Base-by-base conservation (phyloP, 352 stramenopile genomes). In the Elongisporangium prolatum region DNA sequence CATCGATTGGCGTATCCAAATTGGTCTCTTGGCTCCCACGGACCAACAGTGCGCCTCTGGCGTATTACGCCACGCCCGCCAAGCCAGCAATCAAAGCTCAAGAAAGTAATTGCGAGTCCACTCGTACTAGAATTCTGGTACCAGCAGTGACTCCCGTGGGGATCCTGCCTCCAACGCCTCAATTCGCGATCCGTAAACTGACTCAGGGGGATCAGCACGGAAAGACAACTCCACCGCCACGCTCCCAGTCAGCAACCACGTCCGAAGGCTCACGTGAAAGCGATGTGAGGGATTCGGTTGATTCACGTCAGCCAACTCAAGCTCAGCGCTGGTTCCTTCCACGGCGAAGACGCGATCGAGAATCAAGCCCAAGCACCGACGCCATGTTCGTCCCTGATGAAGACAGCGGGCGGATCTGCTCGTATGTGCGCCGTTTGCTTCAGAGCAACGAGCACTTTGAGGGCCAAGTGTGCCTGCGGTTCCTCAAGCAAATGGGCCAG, bases 361-460 rank as follows among this genome's bases (percentile, higher is more conserved):
- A 40, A 9, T 40, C 28, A 40, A 40, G 28, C 28, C 14, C 28
- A 9, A 40, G 28, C 8, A 9, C 28, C 28, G 4, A 40, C 28
- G 9, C 28, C 5, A 40, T 9, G 5, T 40, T 40, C 28, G 28
- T 14, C 8, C 28, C 28, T 8, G 28, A 40, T 13, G 28, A 40
- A 14, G 28, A 40, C 28, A 40, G 8, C 8, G 28, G 14, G 28
- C 28, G 8, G 28, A 40, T 40, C 28, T 40, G 28, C 14, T 54
- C 61, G 16, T 50, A 69, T 10, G 65, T 72, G 37, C 64, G 61
- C 56, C 25, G 56, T 13, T 4, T 66, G 20, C 52, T 72, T 10
- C 57, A 54, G 48, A 57, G 68, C 49, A 3, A 48, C 6, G 25
- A 49, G 17, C 53, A 57, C n/a, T 65, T 78, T 21, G 70, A 78